Conservation (phyloP, 208 protist genomes). For the Trichomonas tenax region DNA sequence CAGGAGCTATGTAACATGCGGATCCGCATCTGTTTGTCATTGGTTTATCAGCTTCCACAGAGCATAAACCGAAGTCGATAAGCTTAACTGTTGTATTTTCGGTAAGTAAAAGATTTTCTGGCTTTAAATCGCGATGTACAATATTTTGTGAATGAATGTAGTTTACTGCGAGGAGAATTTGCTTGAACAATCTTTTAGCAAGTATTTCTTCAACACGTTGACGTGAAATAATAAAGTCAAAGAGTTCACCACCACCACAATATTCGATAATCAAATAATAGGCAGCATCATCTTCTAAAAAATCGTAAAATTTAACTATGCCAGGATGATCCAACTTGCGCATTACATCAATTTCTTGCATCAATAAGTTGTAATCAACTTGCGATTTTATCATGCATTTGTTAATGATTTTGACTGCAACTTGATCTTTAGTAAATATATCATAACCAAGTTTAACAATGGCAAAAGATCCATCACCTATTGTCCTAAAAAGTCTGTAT, state of each 20-base stretch:
- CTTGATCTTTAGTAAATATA: neutral
- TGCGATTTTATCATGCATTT: neutral
- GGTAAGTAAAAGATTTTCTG: neutral
- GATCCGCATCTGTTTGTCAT: neutral
- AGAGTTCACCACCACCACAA: neutral
- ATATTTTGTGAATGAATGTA: neutral
- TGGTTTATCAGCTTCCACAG: neutral
- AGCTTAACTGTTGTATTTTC: neutral
- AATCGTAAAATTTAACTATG: constrained; percentile 6
- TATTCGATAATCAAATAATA: neutral
- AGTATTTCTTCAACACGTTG: neutral
- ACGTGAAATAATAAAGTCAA: neutral
- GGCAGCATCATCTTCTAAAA: neutral
- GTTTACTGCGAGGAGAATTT: neutral
- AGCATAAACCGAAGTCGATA: neutral
- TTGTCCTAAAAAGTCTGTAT: neutral
- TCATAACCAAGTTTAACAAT: neutral
- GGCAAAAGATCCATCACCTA: neutral
- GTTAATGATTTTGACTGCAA: neutral
- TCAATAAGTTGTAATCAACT: neutral
- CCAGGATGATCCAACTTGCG: neutral
- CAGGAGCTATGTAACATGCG: neutral
- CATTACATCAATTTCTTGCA: neutral
- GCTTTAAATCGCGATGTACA: neutral
- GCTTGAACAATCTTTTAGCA: neutral